Evolutionary conservation across 371 early-diverging fungal species (phyloP).

Genomic region (Mortierella sp.): DNA sequence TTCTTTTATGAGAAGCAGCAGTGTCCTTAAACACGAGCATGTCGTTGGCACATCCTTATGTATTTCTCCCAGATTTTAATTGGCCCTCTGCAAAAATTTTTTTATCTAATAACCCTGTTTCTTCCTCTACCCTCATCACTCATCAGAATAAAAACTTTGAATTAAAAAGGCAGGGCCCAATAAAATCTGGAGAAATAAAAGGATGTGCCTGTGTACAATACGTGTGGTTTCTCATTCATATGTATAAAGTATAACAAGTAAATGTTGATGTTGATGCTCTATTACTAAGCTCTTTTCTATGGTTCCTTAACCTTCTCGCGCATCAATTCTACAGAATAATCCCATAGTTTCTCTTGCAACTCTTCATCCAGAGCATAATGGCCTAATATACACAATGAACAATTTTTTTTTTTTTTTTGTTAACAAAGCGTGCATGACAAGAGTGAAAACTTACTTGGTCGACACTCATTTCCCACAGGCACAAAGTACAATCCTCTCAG

Average conservation of each 20-base stretch:
- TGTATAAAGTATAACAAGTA: not conserved
- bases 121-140: no score
- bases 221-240: no score
- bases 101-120: not conserved
- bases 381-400: conserved; percentile 6
- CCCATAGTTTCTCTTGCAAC: conserved; percentile 46
- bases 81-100: no score
- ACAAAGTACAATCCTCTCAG: conserved; percentile 46
- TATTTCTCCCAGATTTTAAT: no score
- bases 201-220: no score
- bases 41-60: no score
- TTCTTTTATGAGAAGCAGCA: not conserved
- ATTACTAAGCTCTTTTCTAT: not conserved
- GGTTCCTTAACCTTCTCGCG: conserved; percentile 29
- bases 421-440: not conserved
- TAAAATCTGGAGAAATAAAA: no score
- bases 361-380: conserved; percentile 30
- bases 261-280: not conserved
- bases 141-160: no score
- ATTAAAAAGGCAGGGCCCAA: not conserved
- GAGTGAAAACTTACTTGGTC: conserved; percentile 31
- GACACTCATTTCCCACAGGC: conserved; percentile 40
- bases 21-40: no score
- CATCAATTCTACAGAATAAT: conserved; percentile 30
- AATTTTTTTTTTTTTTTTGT: not conserved